Percentiles rank a stretch among this genome's conserved stretches.
Conservation (phyloP, 345 rosid genomes). For the Hirschfeldia incana region DNA sequence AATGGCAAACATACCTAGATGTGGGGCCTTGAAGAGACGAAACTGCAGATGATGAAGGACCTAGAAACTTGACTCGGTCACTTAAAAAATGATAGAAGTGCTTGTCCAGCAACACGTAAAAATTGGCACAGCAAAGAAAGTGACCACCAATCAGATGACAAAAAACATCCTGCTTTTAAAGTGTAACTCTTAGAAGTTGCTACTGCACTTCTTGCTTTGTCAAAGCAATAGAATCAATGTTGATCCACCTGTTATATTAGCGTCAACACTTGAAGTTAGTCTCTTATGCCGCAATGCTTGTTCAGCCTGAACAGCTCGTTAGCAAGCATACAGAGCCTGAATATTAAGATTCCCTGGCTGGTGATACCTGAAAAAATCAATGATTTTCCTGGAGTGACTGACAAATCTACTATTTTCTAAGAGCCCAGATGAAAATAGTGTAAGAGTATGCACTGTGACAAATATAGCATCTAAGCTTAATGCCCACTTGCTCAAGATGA, state of each 20-base stretch:
- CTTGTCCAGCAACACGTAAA: too few relatives aligned
- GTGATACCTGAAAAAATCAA: constrained; percentile 75
- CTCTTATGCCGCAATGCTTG: constrained; percentile 63
- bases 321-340: constrained; percentile 58
- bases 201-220: constrained; percentile 52
- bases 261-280: constrained; percentile 89
- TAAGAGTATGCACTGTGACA: too few relatives aligned
- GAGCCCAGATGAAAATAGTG: too few relatives aligned
- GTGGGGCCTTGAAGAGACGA: constrained; percentile 49
- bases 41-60: constrained; percentile 49
- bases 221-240: constrained; percentile 60
- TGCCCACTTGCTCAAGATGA: too few relatives aligned
- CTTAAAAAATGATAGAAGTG: too few relatives aligned
- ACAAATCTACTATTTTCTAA: too few relatives aligned
- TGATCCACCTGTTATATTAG: too few relatives aligned
- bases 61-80: constrained; percentile 79
- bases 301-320: constrained; percentile 52
- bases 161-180: too few relatives aligned
- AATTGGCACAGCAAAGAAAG: too few relatives aligned
- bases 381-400: too few relatives aligned
- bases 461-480: too few relatives aligned
- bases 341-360: constrained; percentile 62
- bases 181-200: constrained; percentile 67
- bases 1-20: too few relatives aligned
- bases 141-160: constrained; percentile 33